Percentiles rank a stretch among this genome's conserved stretches.
These are phyloP conservation scores for Truncatella angustata DNA, from an alignment of 2,329 filamentous ascomycete genomes.

Conservation along the genomic window DNA sequence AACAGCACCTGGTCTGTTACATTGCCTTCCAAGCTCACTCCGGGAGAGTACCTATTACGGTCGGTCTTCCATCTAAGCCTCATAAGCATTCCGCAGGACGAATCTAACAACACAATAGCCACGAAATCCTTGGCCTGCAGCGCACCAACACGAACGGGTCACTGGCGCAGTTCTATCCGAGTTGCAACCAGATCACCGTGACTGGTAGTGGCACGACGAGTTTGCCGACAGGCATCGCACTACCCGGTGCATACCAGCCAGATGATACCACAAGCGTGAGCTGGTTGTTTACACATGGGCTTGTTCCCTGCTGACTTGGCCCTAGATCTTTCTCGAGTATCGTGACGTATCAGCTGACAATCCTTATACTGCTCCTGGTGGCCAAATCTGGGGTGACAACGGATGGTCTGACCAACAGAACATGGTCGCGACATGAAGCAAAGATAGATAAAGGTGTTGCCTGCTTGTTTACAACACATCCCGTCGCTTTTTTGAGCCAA, in stretches of 20 bases:
- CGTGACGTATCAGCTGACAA: constrained; percentile 19
- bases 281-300: not conserved
- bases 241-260: constrained; percentile 20
- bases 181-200: constrained; percentile 19
- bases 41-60: constrained; percentile 5
- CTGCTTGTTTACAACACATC: not conserved
- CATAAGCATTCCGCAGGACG: too few relatives aligned
- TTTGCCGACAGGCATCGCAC: constrained; percentile 16
- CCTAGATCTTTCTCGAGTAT: constrained; percentile 24
- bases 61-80: too few relatives aligned
- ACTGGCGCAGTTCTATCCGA: constrained; percentile 18
- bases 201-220: constrained; percentile 15
- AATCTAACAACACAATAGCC: not conserved
- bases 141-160: constrained; percentile 16
- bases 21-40: not conserved
- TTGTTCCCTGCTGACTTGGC: not conserved
- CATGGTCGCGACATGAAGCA: not conserved
- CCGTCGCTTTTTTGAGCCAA: too few relatives aligned
- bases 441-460: not conserved
- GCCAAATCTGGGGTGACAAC: constrained; percentile 17
- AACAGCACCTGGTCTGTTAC: constrained; percentile 8
- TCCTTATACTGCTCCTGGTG: constrained; percentile 22
- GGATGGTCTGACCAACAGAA: constrained; percentile 13
- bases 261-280: constrained; percentile 16
- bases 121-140: constrained; percentile 15